Evolutionary conservation across 2,329 filamentous ascomycete species (phyloP), one percentile per base, ranked within the genome.

Genomic region (Pezicula neosporulosa): DNA sequence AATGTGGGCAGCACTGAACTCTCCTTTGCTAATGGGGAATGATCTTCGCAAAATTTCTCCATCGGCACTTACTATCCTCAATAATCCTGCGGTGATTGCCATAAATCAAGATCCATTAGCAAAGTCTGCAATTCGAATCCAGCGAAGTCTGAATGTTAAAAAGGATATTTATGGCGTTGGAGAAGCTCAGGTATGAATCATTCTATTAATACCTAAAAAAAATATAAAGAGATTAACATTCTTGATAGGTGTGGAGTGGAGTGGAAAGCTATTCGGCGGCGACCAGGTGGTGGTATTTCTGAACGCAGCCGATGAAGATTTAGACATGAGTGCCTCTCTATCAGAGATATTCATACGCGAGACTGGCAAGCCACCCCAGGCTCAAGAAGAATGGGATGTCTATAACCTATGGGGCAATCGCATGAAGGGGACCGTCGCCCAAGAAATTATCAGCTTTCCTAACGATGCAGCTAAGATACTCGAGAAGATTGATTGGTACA

Each of bases 391-490:
- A 1, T 81, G 75, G 75, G 74, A 78, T 51, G 63, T 80, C 6
- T 75, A 72, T 57, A 77, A 81, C 56, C 65, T 81, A 2, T 80
- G 77, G 77, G 77, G 70, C 3, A 72, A 74, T 53, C 66, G 77
- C 39, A 78, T 81, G 75, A 65, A 61, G 18, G 65, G 71, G 21
- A 65, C 62, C 3, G 69, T 70, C 47, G 75, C 76, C 1, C 63
- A 63, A 30, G 61, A 66, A 1, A 66, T 79, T 28, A 62, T 78
- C 7, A 68, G 73, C 48, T 71, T 71, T 0, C 63, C 41, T 15
- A 49, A 65, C 36, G 50, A 52, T 30, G 13, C 36, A 3, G 51
- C 53, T 21, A 35, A 44, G 13, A 45, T 57, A 12, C 53, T 57
- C n/a, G 51, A 50, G 16, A 47, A 52, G 16, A 21, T 49, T 30